These are phyloP conservation scores for Epichloe sp. DNA, from an alignment of 2,329 filamentous ascomycete species.

Conservation along the genomic window DNA sequence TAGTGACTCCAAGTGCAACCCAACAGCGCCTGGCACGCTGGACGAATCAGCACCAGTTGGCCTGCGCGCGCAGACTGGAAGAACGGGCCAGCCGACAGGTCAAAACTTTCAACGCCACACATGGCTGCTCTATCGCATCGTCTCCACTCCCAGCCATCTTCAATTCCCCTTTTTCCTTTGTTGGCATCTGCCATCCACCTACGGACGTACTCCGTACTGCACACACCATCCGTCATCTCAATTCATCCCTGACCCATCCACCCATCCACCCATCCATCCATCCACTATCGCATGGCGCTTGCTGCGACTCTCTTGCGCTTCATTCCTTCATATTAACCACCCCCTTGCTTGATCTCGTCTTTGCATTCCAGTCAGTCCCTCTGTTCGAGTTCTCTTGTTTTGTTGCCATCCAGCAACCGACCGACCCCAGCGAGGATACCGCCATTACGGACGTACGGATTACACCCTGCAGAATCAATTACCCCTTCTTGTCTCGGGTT, in stretches of 20 bases:
- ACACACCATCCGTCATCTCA: too few species aligned
- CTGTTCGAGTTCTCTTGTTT: not conserved
- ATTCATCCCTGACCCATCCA: too few species aligned
- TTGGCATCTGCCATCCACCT: not conserved
- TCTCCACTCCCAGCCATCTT: constrained; percentile 1
- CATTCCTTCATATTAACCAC: not conserved
- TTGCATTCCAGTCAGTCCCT: constrained; percentile 1
- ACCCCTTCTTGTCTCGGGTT: not conserved
- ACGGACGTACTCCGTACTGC: too few species aligned
- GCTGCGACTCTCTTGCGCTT: not conserved
- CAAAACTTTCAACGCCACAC: not conserved
- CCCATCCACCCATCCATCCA: too few species aligned
- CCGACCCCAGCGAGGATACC: not conserved
- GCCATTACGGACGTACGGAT: too few species aligned
- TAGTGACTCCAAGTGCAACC: not conserved
- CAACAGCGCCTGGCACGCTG: not conserved
- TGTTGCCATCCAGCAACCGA: not conserved
- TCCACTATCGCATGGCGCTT: too few species aligned
- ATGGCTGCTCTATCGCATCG: not conserved
- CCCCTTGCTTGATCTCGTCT: constrained; percentile 1
- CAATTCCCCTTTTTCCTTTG: not conserved
- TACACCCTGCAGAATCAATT: not conserved
- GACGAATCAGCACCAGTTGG: too few species aligned
- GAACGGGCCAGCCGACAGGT: not conserved
- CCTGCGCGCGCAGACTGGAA: too few species aligned